phyloP scores from a whole-genome alignment of 2,329 filamentous ascomycete species.

The Diaporthe destruens region DNA sequence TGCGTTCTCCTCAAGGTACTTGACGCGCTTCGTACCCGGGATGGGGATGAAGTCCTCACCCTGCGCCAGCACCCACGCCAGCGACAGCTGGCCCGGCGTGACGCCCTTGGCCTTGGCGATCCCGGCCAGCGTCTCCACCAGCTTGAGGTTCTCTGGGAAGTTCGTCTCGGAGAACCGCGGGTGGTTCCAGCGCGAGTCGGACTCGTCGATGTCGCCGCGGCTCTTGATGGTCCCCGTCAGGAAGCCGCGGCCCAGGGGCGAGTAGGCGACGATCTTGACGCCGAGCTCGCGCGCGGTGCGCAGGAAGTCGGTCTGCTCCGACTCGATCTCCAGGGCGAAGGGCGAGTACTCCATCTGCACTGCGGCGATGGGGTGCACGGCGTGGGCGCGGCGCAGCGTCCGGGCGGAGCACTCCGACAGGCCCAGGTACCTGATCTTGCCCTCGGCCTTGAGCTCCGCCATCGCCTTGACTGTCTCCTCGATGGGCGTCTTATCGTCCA shows the following conservation, averaged over 20 bases:
- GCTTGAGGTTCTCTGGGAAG: constrained; percentile 62
- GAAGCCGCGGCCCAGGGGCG: constrained; percentile 68
- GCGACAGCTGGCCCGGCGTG: constrained; percentile 63
- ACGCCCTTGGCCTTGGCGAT: constrained; percentile 51
- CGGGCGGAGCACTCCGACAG: constrained; percentile 60
- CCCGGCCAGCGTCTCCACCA: constrained; percentile 46
- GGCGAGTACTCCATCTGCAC: constrained; percentile 66
- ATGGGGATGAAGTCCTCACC: constrained; percentile 57
- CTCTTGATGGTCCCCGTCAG: constrained; percentile 61
- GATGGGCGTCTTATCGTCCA: constrained; percentile 59
- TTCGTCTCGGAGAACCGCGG: constrained; percentile 61
- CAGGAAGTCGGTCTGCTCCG: constrained; percentile 59
- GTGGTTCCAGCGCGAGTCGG: constrained; percentile 55
- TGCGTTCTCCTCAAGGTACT: constrained; percentile 43
- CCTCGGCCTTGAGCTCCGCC: constrained; percentile 60
- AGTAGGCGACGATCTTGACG: constrained; percentile 65
- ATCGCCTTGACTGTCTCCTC: constrained; percentile 63
- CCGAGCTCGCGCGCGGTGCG: constrained; percentile 66
- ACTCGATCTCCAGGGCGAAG: constrained; percentile 70
- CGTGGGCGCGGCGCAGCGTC: constrained; percentile 61
- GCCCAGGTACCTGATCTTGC: constrained; percentile 66
- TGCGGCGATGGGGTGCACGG: constrained; percentile 61
- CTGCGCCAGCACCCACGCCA: constrained; percentile 66
- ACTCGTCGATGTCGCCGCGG: constrained; percentile 56
- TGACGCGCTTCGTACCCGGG: constrained; percentile 52